phyloP scores from a whole-genome alignment of 371 early-diverging fungal genomes.

The Mucor irregularis region DNA sequence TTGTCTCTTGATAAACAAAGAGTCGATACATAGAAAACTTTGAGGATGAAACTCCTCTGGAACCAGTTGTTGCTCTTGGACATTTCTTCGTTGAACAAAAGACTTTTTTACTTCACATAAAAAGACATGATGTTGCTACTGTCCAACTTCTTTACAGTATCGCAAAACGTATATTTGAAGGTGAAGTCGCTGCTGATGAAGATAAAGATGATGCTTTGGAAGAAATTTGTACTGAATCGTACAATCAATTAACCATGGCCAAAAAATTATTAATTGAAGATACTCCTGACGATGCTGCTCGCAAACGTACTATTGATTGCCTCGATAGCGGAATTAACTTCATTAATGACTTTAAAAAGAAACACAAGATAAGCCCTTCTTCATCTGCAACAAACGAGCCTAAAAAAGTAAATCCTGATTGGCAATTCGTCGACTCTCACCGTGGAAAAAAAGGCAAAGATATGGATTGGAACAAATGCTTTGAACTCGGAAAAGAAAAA shows the following conservation, averaged over 20 bases:
- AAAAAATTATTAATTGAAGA: slow-evolving; percentile 17
- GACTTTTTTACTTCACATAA: slow-evolving; percentile 12
- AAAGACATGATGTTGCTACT: slow-evolving; percentile 15
- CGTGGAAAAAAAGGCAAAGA: slow-evolving; percentile 9
- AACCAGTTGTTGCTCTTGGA: slow-evolving; percentile 18
- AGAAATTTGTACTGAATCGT: slow-evolving; percentile 10
- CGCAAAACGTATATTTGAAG: slow-evolving; percentile 13
- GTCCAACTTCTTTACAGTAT: slow-evolving; percentile 16
- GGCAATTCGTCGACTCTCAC: slow-evolving; percentile 18
- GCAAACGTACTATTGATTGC: slow-evolving; percentile 20
- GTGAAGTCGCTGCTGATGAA: slow-evolving; percentile 14
- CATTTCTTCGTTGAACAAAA: slow-evolving; percentile 12
- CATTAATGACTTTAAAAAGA: slow-evolving; percentile 13
- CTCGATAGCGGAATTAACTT: slow-evolving; percentile 10
- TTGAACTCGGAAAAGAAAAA: slow-evolving; percentile 14
- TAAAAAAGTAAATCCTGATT: slow-evolving; percentile 9
- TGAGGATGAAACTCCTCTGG: slow-evolving; percentile 9
- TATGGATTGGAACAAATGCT: slow-evolving; percentile 13
- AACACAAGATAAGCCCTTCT: slow-evolving; percentile 9
- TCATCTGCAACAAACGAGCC: slow-evolving; percentile 3
- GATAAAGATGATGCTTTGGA: slow-evolving; percentile 11
- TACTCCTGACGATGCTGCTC: slow-evolving; percentile 7
- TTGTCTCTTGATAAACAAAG: slow-evolving; percentile 14
- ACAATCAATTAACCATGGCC: slow-evolving; percentile 5
- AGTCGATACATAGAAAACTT: slow-evolving; percentile 13